Percentiles rank a stretch among this genome's conserved stretches.
Evolutionary conservation across 2,329 filamentous ascomycete genomes (phyloP).

Genomic region (Fusarium ambrosium): DNA sequence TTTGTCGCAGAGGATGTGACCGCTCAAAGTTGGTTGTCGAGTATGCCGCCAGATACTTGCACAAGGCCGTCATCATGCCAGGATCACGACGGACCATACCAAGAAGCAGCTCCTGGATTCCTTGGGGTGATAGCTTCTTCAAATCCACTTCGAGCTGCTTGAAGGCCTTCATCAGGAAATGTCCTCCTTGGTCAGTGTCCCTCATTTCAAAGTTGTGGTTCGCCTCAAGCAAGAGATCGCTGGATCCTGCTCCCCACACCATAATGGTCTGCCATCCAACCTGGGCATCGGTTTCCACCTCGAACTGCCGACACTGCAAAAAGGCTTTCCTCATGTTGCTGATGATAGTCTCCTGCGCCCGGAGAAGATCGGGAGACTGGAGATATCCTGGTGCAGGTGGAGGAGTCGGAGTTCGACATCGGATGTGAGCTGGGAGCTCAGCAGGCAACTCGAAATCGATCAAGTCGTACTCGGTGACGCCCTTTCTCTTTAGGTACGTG

Average conservation of each 20-base stretch:
- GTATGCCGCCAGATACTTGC: slow-evolving; percentile 60
- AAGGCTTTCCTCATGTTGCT: slow-evolving; percentile 61
- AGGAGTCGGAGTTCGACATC: slow-evolving; percentile 61
- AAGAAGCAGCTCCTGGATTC: slow-evolving; percentile 58
- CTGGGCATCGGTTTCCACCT: slow-evolving; percentile 54
- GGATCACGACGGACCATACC: slow-evolving; percentile 60
- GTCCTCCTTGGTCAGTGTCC: slow-evolving; percentile 56
- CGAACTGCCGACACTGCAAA: slow-evolving; percentile 59
- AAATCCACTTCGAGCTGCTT: slow-evolving; percentile 59
- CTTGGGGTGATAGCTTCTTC: slow-evolving; percentile 58
- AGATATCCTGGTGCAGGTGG: slow-evolving; percentile 58
- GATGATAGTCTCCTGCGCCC: slow-evolving; percentile 60
- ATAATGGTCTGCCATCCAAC: slow-evolving; percentile 58
- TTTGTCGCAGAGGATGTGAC: slow-evolving; percentile 58
- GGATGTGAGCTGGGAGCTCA: slow-evolving; percentile 59
- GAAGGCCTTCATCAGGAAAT: slow-evolving; percentile 58
- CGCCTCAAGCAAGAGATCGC: slow-evolving; percentile 59
- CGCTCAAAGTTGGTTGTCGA: slow-evolving; percentile 60
- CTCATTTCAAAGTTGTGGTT: slow-evolving; percentile 59
- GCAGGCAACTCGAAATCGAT: slow-evolving; percentile 60
- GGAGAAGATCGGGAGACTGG: slow-evolving; percentile 58
- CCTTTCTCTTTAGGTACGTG: slow-evolving; percentile 66
- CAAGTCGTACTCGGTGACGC: slow-evolving; percentile 66
- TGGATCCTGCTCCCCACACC: slow-evolving; percentile 60
- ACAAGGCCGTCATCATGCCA: slow-evolving; percentile 61